A percentile compares a stretch with the other conserved stretches of the same genome.
phyloP scores from a whole-genome alignment of 257 asterid species.

The Nicotiana noctiflora region DNA sequence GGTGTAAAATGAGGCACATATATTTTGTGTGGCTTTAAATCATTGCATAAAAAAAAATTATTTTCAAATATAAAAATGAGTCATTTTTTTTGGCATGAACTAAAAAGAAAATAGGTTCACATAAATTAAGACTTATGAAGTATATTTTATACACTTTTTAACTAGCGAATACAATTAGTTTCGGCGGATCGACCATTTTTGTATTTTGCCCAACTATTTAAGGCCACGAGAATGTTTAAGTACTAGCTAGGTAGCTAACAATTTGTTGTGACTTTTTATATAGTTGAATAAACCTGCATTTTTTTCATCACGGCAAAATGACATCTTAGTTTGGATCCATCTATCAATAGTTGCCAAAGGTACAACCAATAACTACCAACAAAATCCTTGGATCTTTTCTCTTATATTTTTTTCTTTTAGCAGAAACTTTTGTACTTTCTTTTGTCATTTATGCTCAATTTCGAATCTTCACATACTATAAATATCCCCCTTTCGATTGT shows the following conservation, averaged over 20 bases:
- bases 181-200: no score
- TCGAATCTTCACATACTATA: background rate
- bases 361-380: conserved; percentile 24
- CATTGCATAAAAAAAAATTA: no score
- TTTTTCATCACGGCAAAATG: conserved; percentile 26
- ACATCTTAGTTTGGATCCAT: background rate
- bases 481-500: background rate
- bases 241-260: background rate
- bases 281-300: conserved; percentile 13
- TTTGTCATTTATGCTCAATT: conserved; percentile 1
- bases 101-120: no score
- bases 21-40: no score
- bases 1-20: no score
- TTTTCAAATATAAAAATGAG: no score
- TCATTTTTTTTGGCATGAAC: no score
- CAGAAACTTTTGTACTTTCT: conserved; percentile 14
- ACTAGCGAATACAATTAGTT: no score
- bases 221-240: background rate
- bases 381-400: background rate
- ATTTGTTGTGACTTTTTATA: no score
- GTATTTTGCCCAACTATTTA: background rate
- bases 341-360: conserved; percentile 15
- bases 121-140: no score
- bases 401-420: no score
- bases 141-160: no score